Evolutionary conservation across 116 monocot genomes (phyloP).

Genomic region (Iris pallida): DNA sequence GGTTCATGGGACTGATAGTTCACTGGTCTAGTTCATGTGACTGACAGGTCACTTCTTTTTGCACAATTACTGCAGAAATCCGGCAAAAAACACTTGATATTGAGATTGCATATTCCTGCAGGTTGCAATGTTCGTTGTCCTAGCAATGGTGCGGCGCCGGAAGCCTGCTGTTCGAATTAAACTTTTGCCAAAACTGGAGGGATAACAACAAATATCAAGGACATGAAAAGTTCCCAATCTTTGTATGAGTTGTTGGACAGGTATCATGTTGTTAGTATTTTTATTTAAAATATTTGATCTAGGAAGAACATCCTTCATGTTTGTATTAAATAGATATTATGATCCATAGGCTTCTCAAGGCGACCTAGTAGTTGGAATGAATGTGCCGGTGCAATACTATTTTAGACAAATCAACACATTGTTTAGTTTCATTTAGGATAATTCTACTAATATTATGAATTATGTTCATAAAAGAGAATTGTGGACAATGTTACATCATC

Average conservation of each 20-base stretch:
- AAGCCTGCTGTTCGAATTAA: conserved; percentile 69
- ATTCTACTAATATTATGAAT: too few species aligned
- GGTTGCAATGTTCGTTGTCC: conserved; percentile 89
- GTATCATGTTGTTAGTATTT: conserved; percentile 20
- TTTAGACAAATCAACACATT: too few species aligned
- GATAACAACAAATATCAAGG: conserved; percentile 75
- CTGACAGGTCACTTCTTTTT: too few species aligned
- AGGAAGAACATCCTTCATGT: not conserved
- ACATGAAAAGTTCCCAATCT: conserved; percentile 69
- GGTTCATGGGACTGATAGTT: too few species aligned
- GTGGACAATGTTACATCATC: too few species aligned
- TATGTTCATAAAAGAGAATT: too few species aligned
- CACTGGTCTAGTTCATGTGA: too few species aligned
- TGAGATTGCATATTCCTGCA: conserved; percentile 13
- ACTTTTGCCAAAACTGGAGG: conserved; percentile 62
- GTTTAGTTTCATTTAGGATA: too few species aligned
- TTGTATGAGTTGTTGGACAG: conserved; percentile 82
- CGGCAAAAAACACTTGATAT: too few species aligned
- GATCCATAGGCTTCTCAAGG: conserved; percentile 73
- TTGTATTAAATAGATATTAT: not conserved
- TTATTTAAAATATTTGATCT: not conserved
- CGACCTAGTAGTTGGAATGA: conserved; percentile 75
- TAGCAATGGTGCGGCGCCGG: conserved; percentile 70
- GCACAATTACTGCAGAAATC: too few species aligned
- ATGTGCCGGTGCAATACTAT: conserved; percentile 59